phyloP scores from a whole-genome alignment of 163 green algal species.

The Botryococcus braunii region DNA sequence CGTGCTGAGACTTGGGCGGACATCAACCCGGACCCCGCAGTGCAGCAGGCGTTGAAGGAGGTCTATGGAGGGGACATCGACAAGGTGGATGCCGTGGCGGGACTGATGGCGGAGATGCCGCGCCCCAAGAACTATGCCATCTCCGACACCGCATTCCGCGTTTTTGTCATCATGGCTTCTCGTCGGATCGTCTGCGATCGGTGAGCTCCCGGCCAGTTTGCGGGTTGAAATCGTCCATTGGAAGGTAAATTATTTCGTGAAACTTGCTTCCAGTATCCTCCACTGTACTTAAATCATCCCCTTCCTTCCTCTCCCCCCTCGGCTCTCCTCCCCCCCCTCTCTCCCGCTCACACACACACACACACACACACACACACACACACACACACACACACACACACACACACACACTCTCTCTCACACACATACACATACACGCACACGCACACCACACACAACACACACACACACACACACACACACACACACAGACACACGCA shows the following conservation, averaged over 20 bases:
- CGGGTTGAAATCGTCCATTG: neutral
- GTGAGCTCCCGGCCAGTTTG: too few relatives aligned
- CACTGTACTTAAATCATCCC: neutral
- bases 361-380: neutral
- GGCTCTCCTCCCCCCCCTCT: conserved; percentile 14
- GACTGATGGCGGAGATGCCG: conserved; percentile 1
- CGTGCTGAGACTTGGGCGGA: too few relatives aligned
- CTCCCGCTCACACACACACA: conserved; percentile 1
- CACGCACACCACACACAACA: too few relatives aligned
- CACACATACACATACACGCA: too few relatives aligned
- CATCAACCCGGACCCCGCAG: too few relatives aligned
- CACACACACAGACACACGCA: too few relatives aligned
- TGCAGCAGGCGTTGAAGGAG: too few relatives aligned
- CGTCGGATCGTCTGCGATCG: too few relatives aligned
- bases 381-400: neutral
- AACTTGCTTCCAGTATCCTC: neutral
- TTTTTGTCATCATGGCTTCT: conserved; percentile 14
- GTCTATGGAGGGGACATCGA: too few relatives aligned
- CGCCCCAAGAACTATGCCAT: neutral
- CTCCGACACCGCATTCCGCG: neutral
- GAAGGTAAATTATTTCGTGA: neutral
- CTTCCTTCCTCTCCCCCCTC: neutral
- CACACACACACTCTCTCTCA: too few relatives aligned
- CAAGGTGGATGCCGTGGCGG: neutral
- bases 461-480: too few relatives aligned